Evolutionary conservation across 2,329 filamentous ascomycete genomes (phyloP).

Genomic region (Geosmithia morbida): DNA sequence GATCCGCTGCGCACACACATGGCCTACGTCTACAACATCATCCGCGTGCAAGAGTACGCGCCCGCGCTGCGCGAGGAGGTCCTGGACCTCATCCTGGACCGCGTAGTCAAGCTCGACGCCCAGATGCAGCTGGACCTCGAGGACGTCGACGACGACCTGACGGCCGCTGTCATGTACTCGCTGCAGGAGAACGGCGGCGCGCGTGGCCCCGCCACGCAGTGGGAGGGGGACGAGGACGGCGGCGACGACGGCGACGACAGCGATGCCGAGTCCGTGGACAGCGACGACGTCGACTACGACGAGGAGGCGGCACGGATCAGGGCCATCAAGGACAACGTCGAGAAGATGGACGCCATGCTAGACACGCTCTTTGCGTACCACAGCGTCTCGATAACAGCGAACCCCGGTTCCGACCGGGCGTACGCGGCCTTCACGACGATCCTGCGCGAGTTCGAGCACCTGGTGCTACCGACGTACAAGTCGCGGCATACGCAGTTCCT

Average conservation of each 20-base stretch:
- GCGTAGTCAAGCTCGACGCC: conserved; percentile 85
- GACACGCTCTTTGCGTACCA: conserved; percentile 81
- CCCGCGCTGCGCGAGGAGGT: conserved; percentile 68
- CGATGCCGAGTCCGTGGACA: conserved; percentile 57
- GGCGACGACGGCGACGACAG: conserved; percentile 36
- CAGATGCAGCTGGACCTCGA: conserved; percentile 91
- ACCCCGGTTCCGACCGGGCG: conserved; percentile 53
- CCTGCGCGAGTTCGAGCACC: conserved; percentile 71
- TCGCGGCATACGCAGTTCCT: conserved; percentile 92
- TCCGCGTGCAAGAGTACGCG: conserved; percentile 63
- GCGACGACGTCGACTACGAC: conserved; percentile 53
- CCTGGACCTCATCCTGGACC: conserved; percentile 68
- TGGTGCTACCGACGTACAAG: conserved; percentile 80
- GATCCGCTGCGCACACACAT: conserved; percentile 69
- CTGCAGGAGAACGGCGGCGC: conserved; percentile 12
- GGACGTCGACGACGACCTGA: conserved; percentile 78
- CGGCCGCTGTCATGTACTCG: conserved; percentile 53
- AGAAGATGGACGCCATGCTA: conserved; percentile 83
- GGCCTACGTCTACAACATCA: conserved; percentile 75
- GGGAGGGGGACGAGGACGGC: conserved; percentile 41
- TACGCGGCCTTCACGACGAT: conserved; percentile 65
- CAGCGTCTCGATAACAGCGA: conserved; percentile 48
- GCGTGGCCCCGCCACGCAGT: conserved; percentile 9
- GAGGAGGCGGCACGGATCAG: conserved; percentile 50
- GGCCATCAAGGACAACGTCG: conserved; percentile 64